Conservation (phyloP, 805 yeast genomes). For the Candida xiaguanensis region DNA sequence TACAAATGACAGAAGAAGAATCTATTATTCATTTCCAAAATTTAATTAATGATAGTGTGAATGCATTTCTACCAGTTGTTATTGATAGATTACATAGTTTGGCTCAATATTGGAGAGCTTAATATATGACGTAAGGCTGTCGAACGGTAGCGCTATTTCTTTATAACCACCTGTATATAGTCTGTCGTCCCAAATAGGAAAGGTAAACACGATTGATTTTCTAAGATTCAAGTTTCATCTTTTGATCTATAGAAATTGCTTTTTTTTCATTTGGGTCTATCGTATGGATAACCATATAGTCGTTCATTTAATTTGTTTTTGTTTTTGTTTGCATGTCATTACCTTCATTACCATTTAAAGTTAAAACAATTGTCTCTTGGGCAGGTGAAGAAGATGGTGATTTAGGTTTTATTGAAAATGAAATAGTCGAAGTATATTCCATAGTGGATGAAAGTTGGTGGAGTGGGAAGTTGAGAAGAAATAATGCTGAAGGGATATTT, state of each 20-base stretch:
- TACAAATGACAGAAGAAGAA: slow-evolving; percentile 93
- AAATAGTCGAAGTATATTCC: slow-evolving; percentile 76
- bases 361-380: slow-evolving; percentile 86
- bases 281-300: not conserved
- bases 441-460: slow-evolving; percentile 90
- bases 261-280: not conserved
- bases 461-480: slow-evolving; percentile 78
- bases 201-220: slow-evolving; percentile 1
- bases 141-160: too few relatives aligned
- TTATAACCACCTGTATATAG: slow-evolving; percentile 2
- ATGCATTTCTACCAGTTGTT: slow-evolving; percentile 89
- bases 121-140: slow-evolving; percentile 6
- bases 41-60: slow-evolving; percentile 89
- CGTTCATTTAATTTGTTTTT: not conserved
- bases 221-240: slow-evolving; percentile 5
- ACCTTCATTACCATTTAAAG: slow-evolving; percentile 63
- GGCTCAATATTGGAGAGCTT: slow-evolving; percentile 98
- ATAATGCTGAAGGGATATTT: slow-evolving; percentile 78
- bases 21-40: slow-evolving; percentile 94
- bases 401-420: slow-evolving; percentile 92
- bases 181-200: slow-evolving; percentile 2
- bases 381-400: slow-evolving; percentile 88
- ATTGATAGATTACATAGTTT: slow-evolving; percentile 92
- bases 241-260: slow-evolving; percentile 1
- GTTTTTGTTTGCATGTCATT: slow-evolving; percentile 9